Base-by-base conservation (phyloP, 148 eudicot genomes). In the Rhododendron griersonianum region DNA sequence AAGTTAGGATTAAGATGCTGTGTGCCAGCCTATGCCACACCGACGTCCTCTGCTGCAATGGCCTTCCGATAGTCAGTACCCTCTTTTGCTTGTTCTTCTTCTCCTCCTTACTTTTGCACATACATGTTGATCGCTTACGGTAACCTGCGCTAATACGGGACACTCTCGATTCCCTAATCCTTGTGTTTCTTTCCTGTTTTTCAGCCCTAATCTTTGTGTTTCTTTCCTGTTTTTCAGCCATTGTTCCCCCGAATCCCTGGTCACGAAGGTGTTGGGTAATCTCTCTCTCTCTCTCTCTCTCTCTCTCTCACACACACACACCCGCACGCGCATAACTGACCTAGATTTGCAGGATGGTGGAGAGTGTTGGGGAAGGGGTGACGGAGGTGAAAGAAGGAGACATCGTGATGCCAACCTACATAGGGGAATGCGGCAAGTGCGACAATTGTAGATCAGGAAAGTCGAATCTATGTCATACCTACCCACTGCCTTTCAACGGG, bases 251-350 rank as follows among this genome's bases (percentile, higher is more conserved):
- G 94, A 83, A 87, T 87, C 80, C 86, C 84, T 16, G 94, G 94
- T 25, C 94, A 92, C 75, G 94, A 92, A 91, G 94, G 93, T 19
- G 93, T 90, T 33, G 94, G 94, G 94, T 92, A 91, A 81, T 55
- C 59, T 63, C 80, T 85, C 83, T 53, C 74, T 55, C 71, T 83
- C 61, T 65, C 25, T 33, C 23, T 33, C 37, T 33, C 37, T 21
- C 16, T 15, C 30, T 35, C 11, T n/a, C n/a, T n/a, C 50, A 45
- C 48, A 39, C 44, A 39, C 44, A 41, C 44, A 5, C 44, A 0
- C 44, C 0, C 7, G 4, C 41, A 39, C 7, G 5, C 2, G 15
- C 28, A 25, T 2, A 67, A 67, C 65, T 76, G 80, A 48, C 30
- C 13, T 21, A 14, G 37, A 28, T 39, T 30, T 81, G 86, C 89